Base-by-base conservation (phyloP, 2,329 filamentous ascomycete genomes). In the Fonsecaea pedrosoi region DNA sequence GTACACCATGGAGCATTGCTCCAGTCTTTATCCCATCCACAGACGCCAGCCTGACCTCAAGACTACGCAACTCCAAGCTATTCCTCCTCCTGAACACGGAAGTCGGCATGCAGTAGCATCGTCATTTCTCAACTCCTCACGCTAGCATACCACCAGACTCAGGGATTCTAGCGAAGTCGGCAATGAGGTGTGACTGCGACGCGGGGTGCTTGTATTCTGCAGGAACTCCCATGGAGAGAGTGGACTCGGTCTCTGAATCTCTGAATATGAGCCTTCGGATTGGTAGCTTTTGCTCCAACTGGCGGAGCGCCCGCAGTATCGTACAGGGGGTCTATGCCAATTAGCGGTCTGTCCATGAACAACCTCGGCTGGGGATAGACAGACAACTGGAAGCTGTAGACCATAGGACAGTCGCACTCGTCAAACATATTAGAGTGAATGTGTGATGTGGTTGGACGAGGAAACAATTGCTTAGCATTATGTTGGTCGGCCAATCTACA, bases 81-180 rank as follows among this genome's bases (percentile, higher is more conserved):
- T 21, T 21, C 42, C 6, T 8, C 21, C 13, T 48, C 42, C 12
- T 9, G 18, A 4, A 48, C 45, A 25, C 18, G 45, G 45, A 5
- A 12, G 21, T 25, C 45, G 45, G 45, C 45, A 50, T 50, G 9
- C 45, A 50, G 7, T 25, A 13, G 3, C 45, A 25, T 50, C 18
- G 45, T 50, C 45, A 25, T 50, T 10, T 50, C 25, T 50, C 8
- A 50, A 50, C 45, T 30, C 45, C 45, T 50, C 45, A 45, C 45
- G 3, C 45, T 50, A 25, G 12, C 21, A 5, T 50, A 50, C 45
- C 45, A 21, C 2, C 18, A 21, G 10, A 13, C 18, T 6, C 45
- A 12, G 30, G 30, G 30, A 32, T 4, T 5, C 38, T 42, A 15
- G 38, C 15, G 38, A 42, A 15, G 5, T 42, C 38, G 38, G 12